phyloP scores from a whole-genome alignment of 257 asterid species.

The Sherardia arvensis region DNA sequence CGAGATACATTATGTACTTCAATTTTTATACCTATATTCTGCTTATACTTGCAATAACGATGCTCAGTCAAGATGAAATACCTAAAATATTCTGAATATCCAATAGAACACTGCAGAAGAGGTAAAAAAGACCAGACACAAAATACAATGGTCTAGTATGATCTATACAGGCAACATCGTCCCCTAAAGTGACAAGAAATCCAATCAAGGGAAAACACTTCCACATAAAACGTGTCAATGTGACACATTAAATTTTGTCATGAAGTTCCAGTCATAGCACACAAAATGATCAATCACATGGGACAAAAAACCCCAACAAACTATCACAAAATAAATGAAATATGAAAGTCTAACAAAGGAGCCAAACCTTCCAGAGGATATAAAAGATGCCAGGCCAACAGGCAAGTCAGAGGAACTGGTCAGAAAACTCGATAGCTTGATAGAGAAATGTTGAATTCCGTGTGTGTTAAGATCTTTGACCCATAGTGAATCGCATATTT shows the following conservation, averaged over 20 bases:
- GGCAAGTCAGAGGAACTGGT: conserved; percentile 48
- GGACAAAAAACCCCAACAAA: not conserved
- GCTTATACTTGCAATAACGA: not conserved
- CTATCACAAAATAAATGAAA: not conserved
- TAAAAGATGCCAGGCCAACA: conserved; percentile 47
- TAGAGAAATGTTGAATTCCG: conserved; percentile 69
- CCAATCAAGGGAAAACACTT: not conserved
- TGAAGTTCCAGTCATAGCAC: not conserved
- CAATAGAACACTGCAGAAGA: not conserved
- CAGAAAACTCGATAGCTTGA: conserved; percentile 75
- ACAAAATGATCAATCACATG: not conserved
- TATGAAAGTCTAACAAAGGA: conserved; percentile 1
- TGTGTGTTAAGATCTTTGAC: conserved; percentile 46
- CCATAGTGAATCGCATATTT: conserved; percentile 55
- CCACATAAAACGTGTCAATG: not conserved
- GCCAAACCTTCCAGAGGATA: conserved; percentile 65
- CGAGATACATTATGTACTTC: not conserved
- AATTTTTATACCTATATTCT: not conserved
- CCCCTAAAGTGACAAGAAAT: not conserved
- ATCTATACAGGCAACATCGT: not conserved
- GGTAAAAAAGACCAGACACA: not conserved
- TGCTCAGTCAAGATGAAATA: not conserved
- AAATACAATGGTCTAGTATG: not conserved
- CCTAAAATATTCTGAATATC: not conserved
- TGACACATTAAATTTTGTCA: not conserved